phyloP scores from a whole-genome alignment of 139 green algal genomes.

The Chlorella sp. region DNA sequence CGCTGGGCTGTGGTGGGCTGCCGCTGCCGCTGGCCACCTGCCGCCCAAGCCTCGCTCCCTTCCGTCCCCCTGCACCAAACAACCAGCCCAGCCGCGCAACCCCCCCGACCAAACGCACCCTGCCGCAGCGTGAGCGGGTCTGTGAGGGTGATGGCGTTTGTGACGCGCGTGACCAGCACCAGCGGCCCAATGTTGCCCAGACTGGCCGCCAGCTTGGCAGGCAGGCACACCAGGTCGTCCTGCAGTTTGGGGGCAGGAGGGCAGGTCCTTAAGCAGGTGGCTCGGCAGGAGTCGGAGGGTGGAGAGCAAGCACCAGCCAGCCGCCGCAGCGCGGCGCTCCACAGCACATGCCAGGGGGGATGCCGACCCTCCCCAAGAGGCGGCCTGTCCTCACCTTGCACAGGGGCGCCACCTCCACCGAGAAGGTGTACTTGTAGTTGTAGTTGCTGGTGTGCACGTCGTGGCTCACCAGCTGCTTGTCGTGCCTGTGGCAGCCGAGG shows the following conservation, averaged over 20 bases:
- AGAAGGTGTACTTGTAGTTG: conserved; percentile 99
- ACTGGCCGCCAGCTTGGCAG: conserved; percentile 71
- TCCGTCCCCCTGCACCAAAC: no score
- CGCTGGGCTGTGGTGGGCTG: no score
- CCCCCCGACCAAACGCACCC: neutral
- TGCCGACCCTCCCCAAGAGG: no score
- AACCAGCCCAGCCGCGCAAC: no score
- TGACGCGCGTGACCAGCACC: conserved; percentile 88
- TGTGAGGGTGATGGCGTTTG: conserved; percentile 85
- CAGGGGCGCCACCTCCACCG: conserved; percentile 93
- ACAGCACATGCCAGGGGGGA: no score
- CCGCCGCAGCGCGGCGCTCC: no score
- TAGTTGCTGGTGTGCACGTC: conserved; percentile 93
- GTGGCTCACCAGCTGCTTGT: conserved; percentile 99
- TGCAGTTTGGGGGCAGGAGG: no score
- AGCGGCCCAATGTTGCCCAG: conserved; percentile 91
- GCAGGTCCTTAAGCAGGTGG: no score
- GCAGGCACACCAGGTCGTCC: conserved; percentile 96
- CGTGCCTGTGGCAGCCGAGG: conserved; percentile 57
- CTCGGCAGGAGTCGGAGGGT: no score
- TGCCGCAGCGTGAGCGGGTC: conserved; percentile 88
- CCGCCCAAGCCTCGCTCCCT: no score
- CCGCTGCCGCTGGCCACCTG: no score
- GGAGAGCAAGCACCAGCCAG: no score
- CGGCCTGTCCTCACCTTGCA: conserved; percentile 74